These are phyloP conservation scores for Amesomyces nigricolor DNA, from an alignment of 2,329 filamentous ascomycete species.

Conservation along the genomic window DNA sequence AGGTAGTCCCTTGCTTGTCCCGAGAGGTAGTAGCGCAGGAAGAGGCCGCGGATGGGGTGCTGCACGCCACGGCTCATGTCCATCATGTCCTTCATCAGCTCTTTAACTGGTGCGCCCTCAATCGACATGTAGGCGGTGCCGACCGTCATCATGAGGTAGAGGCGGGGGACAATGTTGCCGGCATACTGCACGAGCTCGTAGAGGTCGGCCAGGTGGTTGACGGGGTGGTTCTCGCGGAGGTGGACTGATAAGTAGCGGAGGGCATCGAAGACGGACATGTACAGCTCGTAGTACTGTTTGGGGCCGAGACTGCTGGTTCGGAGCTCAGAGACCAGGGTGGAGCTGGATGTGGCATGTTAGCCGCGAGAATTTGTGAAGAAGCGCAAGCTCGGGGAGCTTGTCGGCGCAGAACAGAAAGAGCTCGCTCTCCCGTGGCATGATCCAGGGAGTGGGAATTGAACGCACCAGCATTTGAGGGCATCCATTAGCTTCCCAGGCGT, in stretches of 20 bases:
- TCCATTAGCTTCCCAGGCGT: constrained; percentile 99
- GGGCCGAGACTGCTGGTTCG: constrained; percentile 95
- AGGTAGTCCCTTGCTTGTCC: constrained; percentile 89
- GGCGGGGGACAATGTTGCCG: constrained; percentile 90
- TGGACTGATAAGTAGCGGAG: constrained; percentile 93
- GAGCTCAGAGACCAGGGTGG: constrained; percentile 95
- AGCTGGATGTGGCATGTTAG: constrained; percentile 50
- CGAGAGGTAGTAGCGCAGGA: constrained; percentile 91
- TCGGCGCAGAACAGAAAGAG: background rate
- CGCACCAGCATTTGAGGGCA: constrained; percentile 97
- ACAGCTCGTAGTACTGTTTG: constrained; percentile 99
- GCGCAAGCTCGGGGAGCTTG: background rate
- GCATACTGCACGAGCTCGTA: constrained; percentile 98
- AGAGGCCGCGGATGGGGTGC: constrained; percentile 90
- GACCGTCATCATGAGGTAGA: constrained; percentile 99
- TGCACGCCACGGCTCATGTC: constrained; percentile 99
- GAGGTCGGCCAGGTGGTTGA: constrained; percentile 94
- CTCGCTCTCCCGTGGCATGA: background rate
- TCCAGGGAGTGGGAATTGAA: constrained; percentile 24
- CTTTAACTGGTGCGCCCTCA: constrained; percentile 95
- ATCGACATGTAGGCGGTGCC: constrained; percentile 99
- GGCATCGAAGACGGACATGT: constrained; percentile 98
- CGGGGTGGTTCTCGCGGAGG: constrained; percentile 92
- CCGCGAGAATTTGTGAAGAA: background rate
- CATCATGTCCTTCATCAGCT: constrained; percentile 99